Evolutionary conservation across 495 filamentous ascomycete genomes (phyloP).

Genomic region (Tuber aestivum): DNA sequence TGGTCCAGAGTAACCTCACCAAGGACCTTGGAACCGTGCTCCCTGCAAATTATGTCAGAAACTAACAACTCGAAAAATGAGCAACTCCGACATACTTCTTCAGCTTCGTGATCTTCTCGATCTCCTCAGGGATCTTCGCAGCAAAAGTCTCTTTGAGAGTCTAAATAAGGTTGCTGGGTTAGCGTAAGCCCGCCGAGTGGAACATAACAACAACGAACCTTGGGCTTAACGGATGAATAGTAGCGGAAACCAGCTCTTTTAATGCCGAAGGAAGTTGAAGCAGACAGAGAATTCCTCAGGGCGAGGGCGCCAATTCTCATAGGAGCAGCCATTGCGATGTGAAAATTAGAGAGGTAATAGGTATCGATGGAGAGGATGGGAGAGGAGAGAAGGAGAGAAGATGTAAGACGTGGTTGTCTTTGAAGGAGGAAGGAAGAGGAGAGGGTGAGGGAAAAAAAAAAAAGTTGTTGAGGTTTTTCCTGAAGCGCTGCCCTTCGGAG

Average conservation of each 20-base stretch:
- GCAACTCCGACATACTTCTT: slow-evolving; percentile 62
- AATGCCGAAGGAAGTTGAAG: slow-evolving; percentile 57
- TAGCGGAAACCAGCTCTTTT: slow-evolving; percentile 70
- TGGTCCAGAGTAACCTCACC: slow-evolving; percentile 99
- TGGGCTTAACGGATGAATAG: slow-evolving; percentile 81
- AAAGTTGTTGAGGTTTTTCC: slow-evolving; percentile 43
- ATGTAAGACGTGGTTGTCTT: slow-evolving; percentile 15
- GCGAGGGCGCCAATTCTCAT: slow-evolving; percentile 68
- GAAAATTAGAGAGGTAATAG: slow-evolving; percentile 18
- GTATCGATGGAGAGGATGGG: slow-evolving; percentile 42
- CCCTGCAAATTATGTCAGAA: slow-evolving; percentile 51
- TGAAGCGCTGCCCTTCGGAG: slow-evolving; percentile 29
- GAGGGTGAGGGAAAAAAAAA: slow-evolving; percentile 39
- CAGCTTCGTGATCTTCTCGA: slow-evolving; percentile 98
- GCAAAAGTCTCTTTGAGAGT: slow-evolving; percentile 98
- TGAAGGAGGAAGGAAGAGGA: slow-evolving; percentile 21
- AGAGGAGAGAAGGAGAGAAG: slow-evolving; percentile 43
- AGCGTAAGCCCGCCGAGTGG: slow-evolving; percentile 8
- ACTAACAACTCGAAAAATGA: slow-evolving; percentile 8
- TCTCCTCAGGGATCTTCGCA: slow-evolving; percentile 85
- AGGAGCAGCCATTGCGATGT: slow-evolving; percentile 65
- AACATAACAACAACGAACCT: slow-evolving; percentile 53
- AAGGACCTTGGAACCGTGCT: slow-evolving; percentile 86
- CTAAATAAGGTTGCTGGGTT: slow-evolving; percentile 47
- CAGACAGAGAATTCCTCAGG: slow-evolving; percentile 64